Conservation (phyloP, 176 grass and related monocot genomes). For the Triticum timopheevii region DNA sequence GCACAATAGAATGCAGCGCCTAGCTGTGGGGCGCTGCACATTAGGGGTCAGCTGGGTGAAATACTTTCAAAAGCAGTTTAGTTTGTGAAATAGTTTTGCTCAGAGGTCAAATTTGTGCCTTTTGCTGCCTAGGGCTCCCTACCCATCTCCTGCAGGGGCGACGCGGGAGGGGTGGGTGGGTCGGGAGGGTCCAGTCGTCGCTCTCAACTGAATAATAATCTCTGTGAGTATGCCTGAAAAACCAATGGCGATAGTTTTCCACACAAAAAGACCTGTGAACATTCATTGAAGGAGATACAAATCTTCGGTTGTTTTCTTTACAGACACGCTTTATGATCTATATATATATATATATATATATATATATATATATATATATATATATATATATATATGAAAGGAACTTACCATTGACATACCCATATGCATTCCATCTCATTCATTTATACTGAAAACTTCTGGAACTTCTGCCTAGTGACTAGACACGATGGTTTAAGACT, state of each 20-base stretch:
- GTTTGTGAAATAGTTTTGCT: no score
- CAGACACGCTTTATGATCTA: neutral
- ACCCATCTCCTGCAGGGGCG: no score
- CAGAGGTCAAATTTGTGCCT: no score
- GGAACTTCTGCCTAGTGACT: neutral
- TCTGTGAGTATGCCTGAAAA: no score
- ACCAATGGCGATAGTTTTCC: neutral
- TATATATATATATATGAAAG: constrained; percentile 3
- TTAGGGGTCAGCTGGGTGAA: no score
- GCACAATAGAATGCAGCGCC: no score
- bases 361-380: neutral
- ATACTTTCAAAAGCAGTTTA: no score
- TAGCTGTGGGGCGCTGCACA: no score
- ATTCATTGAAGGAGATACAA: neutral
- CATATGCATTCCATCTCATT: neutral
- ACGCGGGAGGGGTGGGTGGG: no score
- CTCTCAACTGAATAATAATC: no score
- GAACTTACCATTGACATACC: neutral
- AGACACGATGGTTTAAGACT: neutral
- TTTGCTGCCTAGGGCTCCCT: no score
- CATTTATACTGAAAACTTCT: constrained; percentile 7
- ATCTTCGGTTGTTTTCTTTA: constrained; percentile 8
- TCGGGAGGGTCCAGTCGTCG: no score
- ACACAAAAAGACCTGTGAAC: neutral
- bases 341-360: neutral